Evolutionary conservation across 805 yeast genomes (phyloP).

Genomic region (Cyberlindnera suaveolens): DNA sequence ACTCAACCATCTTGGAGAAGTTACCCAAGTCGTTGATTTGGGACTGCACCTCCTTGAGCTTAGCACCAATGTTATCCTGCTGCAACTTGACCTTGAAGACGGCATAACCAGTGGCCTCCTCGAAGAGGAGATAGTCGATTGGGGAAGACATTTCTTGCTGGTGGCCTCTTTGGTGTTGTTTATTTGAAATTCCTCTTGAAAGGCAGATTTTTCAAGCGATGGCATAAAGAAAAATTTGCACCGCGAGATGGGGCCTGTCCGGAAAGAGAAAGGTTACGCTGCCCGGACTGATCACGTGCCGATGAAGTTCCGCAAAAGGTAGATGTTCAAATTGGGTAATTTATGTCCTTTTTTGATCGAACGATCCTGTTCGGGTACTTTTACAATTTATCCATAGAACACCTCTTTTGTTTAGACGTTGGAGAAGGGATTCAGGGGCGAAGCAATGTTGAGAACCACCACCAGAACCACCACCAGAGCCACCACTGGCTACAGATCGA

Average conservation of each 20-base stretch:
- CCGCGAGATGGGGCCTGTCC: neutral
- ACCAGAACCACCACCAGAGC: neutral
- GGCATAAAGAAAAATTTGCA: slow-evolving; percentile 8
- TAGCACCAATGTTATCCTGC: slow-evolving; percentile 90
- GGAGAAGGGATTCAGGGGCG: too few species aligned
- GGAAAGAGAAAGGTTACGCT: neutral
- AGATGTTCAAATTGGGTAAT: neutral
- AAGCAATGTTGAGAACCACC: neutral
- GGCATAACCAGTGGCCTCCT: slow-evolving; percentile 98
- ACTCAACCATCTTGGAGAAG: slow-evolving; percentile 88
- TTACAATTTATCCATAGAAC: too few species aligned
- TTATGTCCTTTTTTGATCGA: neutral
- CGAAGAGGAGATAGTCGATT: slow-evolving; percentile 87
- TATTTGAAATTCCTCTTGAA: too few species aligned
- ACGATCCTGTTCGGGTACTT: too few species aligned
- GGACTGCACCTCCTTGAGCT: slow-evolving; percentile 89
- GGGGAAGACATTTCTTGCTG: slow-evolving; percentile 39
- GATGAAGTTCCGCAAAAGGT: neutral
- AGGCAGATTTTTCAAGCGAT: neutral
- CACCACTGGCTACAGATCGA: neutral
- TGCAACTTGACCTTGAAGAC: slow-evolving; percentile 89
- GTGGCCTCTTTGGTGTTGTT: neutral
- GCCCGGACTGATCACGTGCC: too few species aligned
- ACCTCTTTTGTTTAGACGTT: too few species aligned
- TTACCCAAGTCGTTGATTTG: slow-evolving; percentile 79